Base-by-base conservation (phyloP, 371 early-diverging fungal genomes). In the Mucor saturninus region DNA sequence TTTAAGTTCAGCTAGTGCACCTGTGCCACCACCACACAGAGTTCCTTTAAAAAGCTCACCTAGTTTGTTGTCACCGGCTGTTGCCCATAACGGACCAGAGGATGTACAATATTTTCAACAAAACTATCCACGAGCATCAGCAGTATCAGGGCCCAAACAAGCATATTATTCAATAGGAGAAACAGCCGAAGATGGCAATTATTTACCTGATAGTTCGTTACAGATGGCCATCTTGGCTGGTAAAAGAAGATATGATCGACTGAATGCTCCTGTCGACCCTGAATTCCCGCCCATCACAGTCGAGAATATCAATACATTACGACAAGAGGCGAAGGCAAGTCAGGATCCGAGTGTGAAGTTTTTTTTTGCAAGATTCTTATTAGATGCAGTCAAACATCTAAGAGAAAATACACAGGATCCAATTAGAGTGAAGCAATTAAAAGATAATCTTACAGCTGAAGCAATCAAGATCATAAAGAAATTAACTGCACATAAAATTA, bases 361-460 rank as follows among this genome's bases (percentile, higher is more conserved):
- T 26, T 89, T 88, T 42, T 93, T 92, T 79, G 93, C 91, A n/a
- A 84, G 86, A 45, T 89, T 85, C 57, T 62, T 91, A 26, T 73
- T 91, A 5, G 15, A 51, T 8, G 81, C 83, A 46, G 82, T 85
- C 5, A 68, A 71, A 40, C 73, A 77, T 3, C 52, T 78, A 54
- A 62, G 62, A 5, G 68, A 75, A 4, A 83, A 87, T 21, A 86
- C 90, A 42, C 76, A 81, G 0, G 87, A 86, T 58, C 84, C 84
- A 2, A 83, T 86, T 54, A 76, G 83, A 52, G 78, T 82, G 4
- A 79, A 81, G 50, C 87, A 87, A 72, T 80, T 86, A 55, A 91
- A 89, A 61, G 81, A 90, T 11, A 79, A 78, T 4, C 69, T 87
- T 46, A 67, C 72, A 8, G 46, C 69, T 21, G 93, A 94, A 63